A percentile compares a stretch with the other conserved stretches of the same genome.
phyloP scores from a whole-genome alignment of 345 rosid genomes.

The Sisymbrium altissimum region DNA sequence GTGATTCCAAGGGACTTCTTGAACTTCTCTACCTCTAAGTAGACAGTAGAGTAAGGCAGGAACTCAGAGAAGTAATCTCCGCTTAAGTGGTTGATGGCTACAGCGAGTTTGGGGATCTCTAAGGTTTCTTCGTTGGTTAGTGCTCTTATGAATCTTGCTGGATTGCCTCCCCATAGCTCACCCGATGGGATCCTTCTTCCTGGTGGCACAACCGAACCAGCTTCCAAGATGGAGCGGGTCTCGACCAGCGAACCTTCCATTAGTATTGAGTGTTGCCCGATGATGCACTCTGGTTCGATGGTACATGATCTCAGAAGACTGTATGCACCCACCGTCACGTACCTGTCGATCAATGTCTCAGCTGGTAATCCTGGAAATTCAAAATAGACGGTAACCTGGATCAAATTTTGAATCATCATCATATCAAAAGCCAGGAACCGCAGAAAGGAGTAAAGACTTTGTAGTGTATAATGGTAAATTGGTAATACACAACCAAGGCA shows the following conservation, averaged over 20 bases:
- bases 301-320: constrained; percentile 86
- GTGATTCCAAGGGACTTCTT: constrained; percentile 70
- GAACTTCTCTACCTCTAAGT: constrained; percentile 93
- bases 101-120: constrained; percentile 96
- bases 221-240: constrained; percentile 88
- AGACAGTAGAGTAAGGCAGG: constrained; percentile 86
- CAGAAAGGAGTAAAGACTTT: background rate
- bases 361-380: constrained; percentile 82
- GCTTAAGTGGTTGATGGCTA: constrained; percentile 85
- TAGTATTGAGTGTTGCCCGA: constrained; percentile 93
- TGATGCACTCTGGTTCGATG: constrained; percentile 96
- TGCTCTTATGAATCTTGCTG: constrained; percentile 79
- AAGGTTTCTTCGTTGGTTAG: constrained; percentile 86
- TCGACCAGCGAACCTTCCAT: constrained; percentile 98
- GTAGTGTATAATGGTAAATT: background rate
- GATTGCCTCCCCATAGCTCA: constrained; percentile 99
- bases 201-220: constrained; percentile 93
- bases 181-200: constrained; percentile 95
- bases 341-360: constrained; percentile 78
- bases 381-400: background rate
- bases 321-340: constrained; percentile 85
- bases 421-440: background rate
- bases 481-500: background rate
- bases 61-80: constrained; percentile 72
- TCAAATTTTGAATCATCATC: background rate